Percentiles rank a stretch among this genome's conserved stretches.
These are phyloP conservation scores for Terfezia boudieri DNA, from an alignment of 495 filamentous ascomycete genomes.

Conservation along the genomic window DNA sequence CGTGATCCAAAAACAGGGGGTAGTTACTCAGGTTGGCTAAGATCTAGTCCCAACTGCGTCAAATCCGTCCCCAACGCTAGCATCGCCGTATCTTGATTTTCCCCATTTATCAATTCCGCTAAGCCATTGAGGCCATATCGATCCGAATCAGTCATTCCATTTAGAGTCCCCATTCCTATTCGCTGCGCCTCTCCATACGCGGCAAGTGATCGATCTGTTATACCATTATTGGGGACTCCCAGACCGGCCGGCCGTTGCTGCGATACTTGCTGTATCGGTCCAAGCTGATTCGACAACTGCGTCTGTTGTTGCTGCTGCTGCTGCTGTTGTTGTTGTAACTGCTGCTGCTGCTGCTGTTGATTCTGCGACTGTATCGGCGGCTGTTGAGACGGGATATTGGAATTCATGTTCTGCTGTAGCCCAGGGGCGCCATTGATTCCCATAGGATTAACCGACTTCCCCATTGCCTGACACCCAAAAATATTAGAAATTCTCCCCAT, in stretches of 20 bases:
- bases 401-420: constrained; percentile 11
- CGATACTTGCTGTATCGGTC: neutral
- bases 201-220: neutral
- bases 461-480: constrained; percentile 9
- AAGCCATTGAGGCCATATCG: constrained; percentile 42
- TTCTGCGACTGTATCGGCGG: constrained; percentile 31
- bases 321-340: neutral
- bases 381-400: constrained; percentile 22
- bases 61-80: constrained; percentile 48
- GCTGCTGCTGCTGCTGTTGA: constrained; percentile 27
- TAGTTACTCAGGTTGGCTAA: constrained; percentile 42
- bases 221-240: neutral
- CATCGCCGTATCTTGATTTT: constrained; percentile 37
- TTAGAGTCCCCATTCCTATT: constrained; percentile 18
- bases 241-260: neutral
- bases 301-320: neutral
- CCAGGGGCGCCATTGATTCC: constrained; percentile 13
- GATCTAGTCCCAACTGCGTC: constrained; percentile 43
- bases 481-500: constrained; percentile 6
- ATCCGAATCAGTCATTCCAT: constrained; percentile 44
- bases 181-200: constrained; percentile 5
- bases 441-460: constrained; percentile 9
- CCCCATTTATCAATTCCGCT: constrained; percentile 38
- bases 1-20: neutral
- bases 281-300: neutral